A percentile compares a stretch with the other conserved stretches of the same genome.
These are phyloP conservation scores for Haplosporangium gracile DNA, from an alignment of 192 early-diverging fungal species.

Conservation along the genomic window DNA sequence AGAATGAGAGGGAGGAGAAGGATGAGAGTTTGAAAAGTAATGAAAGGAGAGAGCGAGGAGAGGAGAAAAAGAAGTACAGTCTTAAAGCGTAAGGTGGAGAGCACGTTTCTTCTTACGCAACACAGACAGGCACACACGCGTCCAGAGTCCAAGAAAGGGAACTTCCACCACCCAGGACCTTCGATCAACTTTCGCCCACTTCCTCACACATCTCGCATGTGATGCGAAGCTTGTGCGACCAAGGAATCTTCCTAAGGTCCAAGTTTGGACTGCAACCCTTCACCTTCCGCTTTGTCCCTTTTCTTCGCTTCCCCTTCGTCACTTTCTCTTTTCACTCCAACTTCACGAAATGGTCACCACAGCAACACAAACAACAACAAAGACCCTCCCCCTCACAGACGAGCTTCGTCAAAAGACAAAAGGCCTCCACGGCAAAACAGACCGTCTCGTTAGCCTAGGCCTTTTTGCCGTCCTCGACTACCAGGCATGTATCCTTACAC, in stretches of 20 bases:
- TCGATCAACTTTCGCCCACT: constrained; percentile 8
- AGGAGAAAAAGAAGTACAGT: not conserved
- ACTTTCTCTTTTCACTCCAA: not conserved
- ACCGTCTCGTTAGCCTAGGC: constrained; percentile 38
- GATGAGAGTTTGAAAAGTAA: not conserved
- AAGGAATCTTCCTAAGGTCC: not conserved
- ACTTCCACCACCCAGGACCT: too few species aligned
- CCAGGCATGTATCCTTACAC: not conserved
- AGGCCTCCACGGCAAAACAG: constrained; percentile 32
- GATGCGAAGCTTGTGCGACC: constrained; percentile 7
- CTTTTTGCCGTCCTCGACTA: constrained; percentile 51
- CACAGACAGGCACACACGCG: not conserved
- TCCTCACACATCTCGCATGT: not conserved
- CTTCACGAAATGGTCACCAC: not conserved
- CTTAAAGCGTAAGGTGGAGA: not conserved
- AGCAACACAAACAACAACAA: not conserved
- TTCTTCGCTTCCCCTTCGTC: not conserved
- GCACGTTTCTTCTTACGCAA: not conserved
- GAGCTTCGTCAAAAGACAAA: constrained; percentile 41
- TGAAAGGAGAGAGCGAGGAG: not conserved
- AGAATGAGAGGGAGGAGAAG: not conserved
- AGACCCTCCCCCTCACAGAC: constrained; percentile 26
- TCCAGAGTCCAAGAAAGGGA: not conserved
- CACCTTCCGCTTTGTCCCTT: not conserved
- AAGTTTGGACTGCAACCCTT: not conserved